Conservation (phyloP, 176 grass and related monocot species). For the Bromus sterilis region DNA sequence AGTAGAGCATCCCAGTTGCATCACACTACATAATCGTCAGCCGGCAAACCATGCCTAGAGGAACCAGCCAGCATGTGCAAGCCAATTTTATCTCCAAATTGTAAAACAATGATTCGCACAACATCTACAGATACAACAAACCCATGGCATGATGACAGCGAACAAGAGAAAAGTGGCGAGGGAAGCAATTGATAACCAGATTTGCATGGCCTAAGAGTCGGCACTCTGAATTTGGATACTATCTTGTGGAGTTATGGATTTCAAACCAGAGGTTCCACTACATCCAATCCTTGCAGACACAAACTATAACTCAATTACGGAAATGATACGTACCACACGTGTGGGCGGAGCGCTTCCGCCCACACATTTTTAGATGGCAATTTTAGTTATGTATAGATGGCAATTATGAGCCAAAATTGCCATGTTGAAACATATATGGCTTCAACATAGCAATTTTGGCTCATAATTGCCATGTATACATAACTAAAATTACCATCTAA, state of each 20-base stretch:
- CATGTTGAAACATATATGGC: too few species aligned
- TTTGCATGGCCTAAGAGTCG: not conserved
- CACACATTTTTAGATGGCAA: too few species aligned
- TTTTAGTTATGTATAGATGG: too few species aligned
- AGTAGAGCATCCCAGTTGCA: not conserved
- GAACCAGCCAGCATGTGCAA: not conserved
- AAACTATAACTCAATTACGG: not conserved
- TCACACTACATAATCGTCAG: not conserved
- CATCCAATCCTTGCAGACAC: not conserved
- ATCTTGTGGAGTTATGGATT: not conserved
- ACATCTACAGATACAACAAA: not conserved
- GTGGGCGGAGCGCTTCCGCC: too few species aligned
- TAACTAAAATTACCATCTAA: too few species aligned
- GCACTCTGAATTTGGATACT: not conserved
- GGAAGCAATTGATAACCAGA: not conserved
- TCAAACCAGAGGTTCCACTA: not conserved
- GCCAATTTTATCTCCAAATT: not conserved
- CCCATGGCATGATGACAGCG: not conserved
- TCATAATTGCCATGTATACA: too few species aligned
- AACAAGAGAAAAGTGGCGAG: not conserved
- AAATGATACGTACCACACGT: too few species aligned
- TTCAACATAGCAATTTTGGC: too few species aligned
- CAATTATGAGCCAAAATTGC: too few species aligned
- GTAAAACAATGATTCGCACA: not conserved
- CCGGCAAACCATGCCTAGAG: not conserved